phyloP scores from a whole-genome alignment of 805 yeast species.

The Ogataea paradorogensis region DNA sequence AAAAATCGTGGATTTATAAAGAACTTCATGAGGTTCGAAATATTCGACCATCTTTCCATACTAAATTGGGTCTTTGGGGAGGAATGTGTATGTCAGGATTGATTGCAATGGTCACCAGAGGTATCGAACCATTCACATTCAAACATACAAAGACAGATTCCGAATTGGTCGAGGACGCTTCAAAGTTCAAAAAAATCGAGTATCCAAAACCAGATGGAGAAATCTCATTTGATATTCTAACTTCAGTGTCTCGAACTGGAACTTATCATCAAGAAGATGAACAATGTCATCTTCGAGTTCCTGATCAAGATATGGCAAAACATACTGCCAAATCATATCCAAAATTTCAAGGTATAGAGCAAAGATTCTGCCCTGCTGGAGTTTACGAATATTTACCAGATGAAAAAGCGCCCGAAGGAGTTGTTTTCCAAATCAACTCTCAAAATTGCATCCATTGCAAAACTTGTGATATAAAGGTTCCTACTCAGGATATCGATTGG shows the following conservation, averaged over 20 bases:
- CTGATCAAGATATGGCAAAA: constrained; percentile 56
- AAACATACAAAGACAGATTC: constrained; percentile 68
- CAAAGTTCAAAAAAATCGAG: constrained; percentile 62
- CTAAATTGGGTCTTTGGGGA: constrained; percentile 70
- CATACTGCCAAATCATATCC: constrained; percentile 74
- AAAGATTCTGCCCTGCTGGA: constrained; percentile 96
- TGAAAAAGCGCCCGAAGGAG: constrained; percentile 55
- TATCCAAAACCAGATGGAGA: constrained; percentile 97
- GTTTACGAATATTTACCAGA: constrained; percentile 88
- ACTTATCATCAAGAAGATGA: constrained; percentile 95
- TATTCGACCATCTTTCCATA: constrained; percentile 85
- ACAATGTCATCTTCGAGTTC: constrained; percentile 77
- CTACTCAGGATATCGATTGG: constrained; percentile 93
- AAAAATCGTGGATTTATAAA: constrained; percentile 79
- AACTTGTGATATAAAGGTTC: constrained; percentile 96
- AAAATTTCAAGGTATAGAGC: constrained; percentile 81
- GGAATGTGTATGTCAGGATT: constrained; percentile 85
- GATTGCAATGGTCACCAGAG: constrained; percentile 73
- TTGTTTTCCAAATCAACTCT: constrained; percentile 86
- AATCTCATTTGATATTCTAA: constrained; percentile 84
- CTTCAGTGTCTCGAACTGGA: constrained; percentile 96
- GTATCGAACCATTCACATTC: constrained; percentile 87
- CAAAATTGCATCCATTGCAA: constrained; percentile 98
- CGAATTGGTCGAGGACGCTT: constrained; percentile 64
- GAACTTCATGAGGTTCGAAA: constrained; percentile 86